Conservation (phyloP, 345 rosid species). For the Hypericum perforatum region DNA sequence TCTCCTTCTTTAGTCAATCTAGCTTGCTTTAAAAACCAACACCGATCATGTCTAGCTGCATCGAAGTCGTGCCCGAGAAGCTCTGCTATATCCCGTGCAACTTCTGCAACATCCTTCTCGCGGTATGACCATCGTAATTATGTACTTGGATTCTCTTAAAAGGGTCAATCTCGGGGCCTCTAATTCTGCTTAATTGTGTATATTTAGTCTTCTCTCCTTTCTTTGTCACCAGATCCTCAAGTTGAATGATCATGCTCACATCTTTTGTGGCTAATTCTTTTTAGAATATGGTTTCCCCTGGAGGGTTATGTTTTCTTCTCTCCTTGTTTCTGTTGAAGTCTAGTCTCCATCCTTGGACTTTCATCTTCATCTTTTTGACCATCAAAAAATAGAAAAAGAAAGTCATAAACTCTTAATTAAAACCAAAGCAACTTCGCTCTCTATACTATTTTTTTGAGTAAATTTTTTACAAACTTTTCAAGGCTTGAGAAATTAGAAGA, state of each 20-base stretch:
- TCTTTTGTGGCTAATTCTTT: too few relatives aligned
- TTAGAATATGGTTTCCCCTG: constrained; percentile 16
- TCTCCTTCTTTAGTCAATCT: neutral
- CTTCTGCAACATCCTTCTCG: constrained; percentile 96
- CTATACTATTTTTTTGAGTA: too few relatives aligned
- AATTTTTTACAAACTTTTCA: too few relatives aligned
- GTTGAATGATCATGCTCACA: too few relatives aligned
- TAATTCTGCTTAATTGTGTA: too few relatives aligned
- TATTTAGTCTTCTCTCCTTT: too few relatives aligned
- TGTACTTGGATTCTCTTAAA: constrained; percentile 10
- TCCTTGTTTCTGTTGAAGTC: constrained; percentile 28
- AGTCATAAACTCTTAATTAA: constrained; percentile 6
- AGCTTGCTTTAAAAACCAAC: too few relatives aligned
- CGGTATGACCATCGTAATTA: constrained; percentile 37
- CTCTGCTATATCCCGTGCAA: constrained; percentile 99
- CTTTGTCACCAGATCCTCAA: too few relatives aligned
- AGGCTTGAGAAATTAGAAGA: too few relatives aligned
- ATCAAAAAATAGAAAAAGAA: constrained; percentile 33
- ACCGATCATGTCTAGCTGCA: constrained; percentile 20
- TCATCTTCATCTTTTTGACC: constrained; percentile 32
- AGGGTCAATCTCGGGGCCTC: constrained; percentile 18
- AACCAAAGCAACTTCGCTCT: too few relatives aligned
- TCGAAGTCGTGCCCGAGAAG: constrained; percentile 46
- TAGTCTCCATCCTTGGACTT: constrained; percentile 42
- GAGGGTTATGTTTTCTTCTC: constrained; percentile 13